phyloP scores from a whole-genome alignment of 805 yeast species.

The Suhomyces xylopsoci region DNA sequence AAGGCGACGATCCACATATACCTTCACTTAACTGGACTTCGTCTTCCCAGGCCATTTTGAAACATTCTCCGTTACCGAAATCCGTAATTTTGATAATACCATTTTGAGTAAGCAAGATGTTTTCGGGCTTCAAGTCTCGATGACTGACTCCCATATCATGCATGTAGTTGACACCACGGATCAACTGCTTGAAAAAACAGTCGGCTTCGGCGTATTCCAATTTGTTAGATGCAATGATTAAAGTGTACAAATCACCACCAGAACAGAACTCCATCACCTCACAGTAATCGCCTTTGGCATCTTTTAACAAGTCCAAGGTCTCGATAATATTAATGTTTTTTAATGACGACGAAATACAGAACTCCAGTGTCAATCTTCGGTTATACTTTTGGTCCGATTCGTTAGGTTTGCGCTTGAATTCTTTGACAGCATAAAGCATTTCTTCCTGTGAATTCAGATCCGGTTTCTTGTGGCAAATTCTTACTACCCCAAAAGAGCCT shows the following conservation, averaged over 20 bases:
- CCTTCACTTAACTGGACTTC: slow-evolving; percentile 70
- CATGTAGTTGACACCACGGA: slow-evolving; percentile 82
- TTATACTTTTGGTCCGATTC: slow-evolving; percentile 68
- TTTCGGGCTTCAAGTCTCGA: slow-evolving; percentile 87
- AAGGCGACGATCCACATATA: slow-evolving; percentile 82
- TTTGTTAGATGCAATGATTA: slow-evolving; percentile 73
- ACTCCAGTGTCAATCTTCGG: slow-evolving; percentile 74
- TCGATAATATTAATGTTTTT: slow-evolving; percentile 75
- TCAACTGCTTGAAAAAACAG: slow-evolving; percentile 82
- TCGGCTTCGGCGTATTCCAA: slow-evolving; percentile 82
- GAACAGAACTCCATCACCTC: slow-evolving; percentile 84
- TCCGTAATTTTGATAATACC: slow-evolving; percentile 82
- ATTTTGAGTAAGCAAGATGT: slow-evolving; percentile 64
- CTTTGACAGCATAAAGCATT: slow-evolving; percentile 78
- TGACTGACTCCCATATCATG: slow-evolving; percentile 89
- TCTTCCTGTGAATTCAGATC: slow-evolving; percentile 26
- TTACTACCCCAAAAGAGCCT: slow-evolving; percentile 92
- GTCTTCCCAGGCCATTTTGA: slow-evolving; percentile 80
- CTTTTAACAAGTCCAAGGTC: slow-evolving; percentile 73
- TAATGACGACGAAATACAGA: slow-evolving; percentile 74
- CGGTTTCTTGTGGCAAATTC: slow-evolving; percentile 73
- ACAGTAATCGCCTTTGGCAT: slow-evolving; percentile 78
- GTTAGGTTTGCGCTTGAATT: slow-evolving; percentile 60
- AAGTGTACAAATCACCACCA: slow-evolving; percentile 76
- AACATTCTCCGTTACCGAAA: slow-evolving; percentile 83